Evolutionary conservation across 495 filamentous ascomycete genomes (phyloP), one percentile per base, ranked within the genome.

Genomic region (Tuber indicum): DNA sequence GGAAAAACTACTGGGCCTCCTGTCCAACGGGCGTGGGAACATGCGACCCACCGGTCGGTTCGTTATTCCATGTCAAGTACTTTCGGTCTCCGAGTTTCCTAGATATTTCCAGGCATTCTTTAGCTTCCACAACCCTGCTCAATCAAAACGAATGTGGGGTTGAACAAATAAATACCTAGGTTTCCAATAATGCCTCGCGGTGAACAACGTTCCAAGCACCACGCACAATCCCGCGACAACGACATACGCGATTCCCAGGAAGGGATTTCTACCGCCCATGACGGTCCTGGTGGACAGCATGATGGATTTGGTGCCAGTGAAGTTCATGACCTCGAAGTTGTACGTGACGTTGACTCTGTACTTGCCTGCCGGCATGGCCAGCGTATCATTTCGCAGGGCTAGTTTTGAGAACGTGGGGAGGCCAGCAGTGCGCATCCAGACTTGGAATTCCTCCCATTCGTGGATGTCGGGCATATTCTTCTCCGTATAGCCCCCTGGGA

Each of bases 381-480:
- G 85, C 1, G 86, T 87, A 80, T 97, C 92, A 81, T 98, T 98
- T 76, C 92, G 87, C 82, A 89, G 88, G 41, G 91, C 91, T 23
- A 98, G 88, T 85, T 99, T 99, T 87, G 91, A 96, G 83, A 99
- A 99, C 36, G 92, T 92, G 1, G 96, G 96, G 75, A 98, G 86
- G n/a, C 94, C 96, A 44, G 96, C 96, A 3, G 96, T 96, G 83
- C 96, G 89, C 96, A 99, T 98, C 96, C 96, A 99, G 47, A 98
- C 94, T 86, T 97, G 94, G 83, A 99, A 97, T 45, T 88, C 88
- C 82, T 98, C 92, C 82, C 93, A 88, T 7, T 91, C 85, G 58
- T 89, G 86, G 16, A 97, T 82, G 78, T 93, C 84, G 5, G 92
- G 90, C 26, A 87, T 87, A n/a, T 86, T 86, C 0, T 89, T 84